Conservation (phyloP, 306 rosid genomes). For the Vigna trinervia region DNA sequence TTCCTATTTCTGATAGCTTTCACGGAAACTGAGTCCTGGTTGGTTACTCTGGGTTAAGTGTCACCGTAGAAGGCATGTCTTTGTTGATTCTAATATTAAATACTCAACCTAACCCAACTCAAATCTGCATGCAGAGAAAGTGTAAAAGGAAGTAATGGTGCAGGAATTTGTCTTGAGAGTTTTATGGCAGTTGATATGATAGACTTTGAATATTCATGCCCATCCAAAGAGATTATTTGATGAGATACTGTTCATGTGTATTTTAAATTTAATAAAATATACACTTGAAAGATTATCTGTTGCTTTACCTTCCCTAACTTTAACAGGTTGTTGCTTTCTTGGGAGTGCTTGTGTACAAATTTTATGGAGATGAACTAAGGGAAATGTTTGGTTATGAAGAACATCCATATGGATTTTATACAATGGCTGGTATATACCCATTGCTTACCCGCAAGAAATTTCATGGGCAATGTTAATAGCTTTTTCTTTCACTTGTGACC, state of each 20-base stretch:
- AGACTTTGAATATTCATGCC: conserved; percentile 33
- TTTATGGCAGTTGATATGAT: conserved; percentile 18
- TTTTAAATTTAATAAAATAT: conserved; percentile 25
- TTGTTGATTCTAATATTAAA: conserved; percentile 18
- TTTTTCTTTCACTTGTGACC: conserved; percentile 22
- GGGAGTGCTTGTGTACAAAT: conserved; percentile 93
- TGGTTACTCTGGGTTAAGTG: conserved; percentile 32
- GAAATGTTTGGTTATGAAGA: conserved; percentile 99
- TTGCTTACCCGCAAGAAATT: conserved; percentile 26
- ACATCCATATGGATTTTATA: conserved; percentile 96
- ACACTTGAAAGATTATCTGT: conserved; percentile 37
- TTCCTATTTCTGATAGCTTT: conserved; percentile 7
- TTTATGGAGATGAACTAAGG: conserved; percentile 92
- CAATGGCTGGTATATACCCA: conserved; percentile 88
- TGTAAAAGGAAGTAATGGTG: conserved; percentile 22
- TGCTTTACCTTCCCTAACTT: conserved; percentile 43
- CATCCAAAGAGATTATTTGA: conserved; percentile 26
- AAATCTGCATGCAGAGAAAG: neutral
- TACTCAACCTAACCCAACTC: neutral
- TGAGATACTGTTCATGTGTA: conserved; percentile 33
- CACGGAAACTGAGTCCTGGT: conserved; percentile 7
- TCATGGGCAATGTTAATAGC: conserved; percentile 32
- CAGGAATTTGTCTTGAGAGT: neutral
- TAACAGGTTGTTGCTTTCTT: conserved; percentile 92
- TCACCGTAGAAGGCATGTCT: neutral